Conservation (phyloP, 2,329 filamentous ascomycete genomes). For the Dactylellina cionopaga region DNA sequence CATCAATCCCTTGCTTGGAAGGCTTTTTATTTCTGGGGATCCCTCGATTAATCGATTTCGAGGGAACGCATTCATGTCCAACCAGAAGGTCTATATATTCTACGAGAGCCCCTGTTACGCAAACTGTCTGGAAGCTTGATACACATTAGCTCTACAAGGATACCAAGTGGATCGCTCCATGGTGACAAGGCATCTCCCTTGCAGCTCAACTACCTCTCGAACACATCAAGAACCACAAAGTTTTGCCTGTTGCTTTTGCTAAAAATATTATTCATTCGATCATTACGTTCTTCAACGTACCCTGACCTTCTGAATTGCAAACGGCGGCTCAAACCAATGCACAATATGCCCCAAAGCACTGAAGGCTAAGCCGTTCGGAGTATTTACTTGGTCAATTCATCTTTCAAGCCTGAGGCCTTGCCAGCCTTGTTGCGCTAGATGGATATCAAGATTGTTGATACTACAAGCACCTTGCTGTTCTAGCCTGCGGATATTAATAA, state of each 20-base stretch:
- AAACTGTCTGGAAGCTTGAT: slow-evolving; percentile 29
- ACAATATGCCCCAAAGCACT: slow-evolving; percentile 10
- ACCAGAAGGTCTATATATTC: slow-evolving; percentile 19
- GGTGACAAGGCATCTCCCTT: slow-evolving; percentile 29
- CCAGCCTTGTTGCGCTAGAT: slow-evolving; percentile 16
- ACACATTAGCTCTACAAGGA: slow-evolving; percentile 34
- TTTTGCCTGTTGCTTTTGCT: slow-evolving; percentile 37
- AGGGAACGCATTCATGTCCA: slow-evolving; percentile 24
- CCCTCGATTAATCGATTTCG: slow-evolving; percentile 24
- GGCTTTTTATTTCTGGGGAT: slow-evolving; percentile 28
- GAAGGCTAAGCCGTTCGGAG: slow-evolving; percentile 34
- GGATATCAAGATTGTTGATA: slow-evolving; percentile 19
- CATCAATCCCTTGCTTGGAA: slow-evolving; percentile 40
- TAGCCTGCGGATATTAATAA: slow-evolving; percentile 42
- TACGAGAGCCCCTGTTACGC: slow-evolving; percentile 35
- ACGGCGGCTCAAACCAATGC: slow-evolving; percentile 35
- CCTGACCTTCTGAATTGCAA: slow-evolving; percentile 35
- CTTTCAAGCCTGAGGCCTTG: slow-evolving; percentile 26
- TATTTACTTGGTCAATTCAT: slow-evolving; percentile 43
- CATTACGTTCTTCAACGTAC: slow-evolving; percentile 22
- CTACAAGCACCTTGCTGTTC: slow-evolving; percentile 23
- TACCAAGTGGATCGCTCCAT: slow-evolving; percentile 33
- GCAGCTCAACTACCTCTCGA: slow-evolving; percentile 34
- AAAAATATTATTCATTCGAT: slow-evolving; percentile 36
- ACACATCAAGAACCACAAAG: slow-evolving; percentile 18